phyloP scores from a whole-genome alignment of 768 basidiomycete species.

The Cyclocybe cylindracea region DNA sequence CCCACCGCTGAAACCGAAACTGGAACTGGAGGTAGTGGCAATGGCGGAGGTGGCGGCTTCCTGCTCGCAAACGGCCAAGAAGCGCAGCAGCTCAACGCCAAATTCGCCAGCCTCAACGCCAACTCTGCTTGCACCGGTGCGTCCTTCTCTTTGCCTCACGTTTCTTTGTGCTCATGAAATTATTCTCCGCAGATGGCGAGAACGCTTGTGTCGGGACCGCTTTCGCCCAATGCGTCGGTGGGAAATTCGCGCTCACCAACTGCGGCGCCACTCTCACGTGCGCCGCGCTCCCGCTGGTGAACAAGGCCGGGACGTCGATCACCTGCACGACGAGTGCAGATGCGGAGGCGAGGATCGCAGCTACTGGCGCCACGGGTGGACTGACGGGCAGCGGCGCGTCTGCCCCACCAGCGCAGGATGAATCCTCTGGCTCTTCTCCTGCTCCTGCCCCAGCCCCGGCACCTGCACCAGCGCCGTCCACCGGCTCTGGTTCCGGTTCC shows the following conservation, averaged over 20 bases:
- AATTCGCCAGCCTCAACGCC: conserved; percentile 50
- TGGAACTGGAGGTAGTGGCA: conserved; percentile 10
- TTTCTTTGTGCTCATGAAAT: not conserved
- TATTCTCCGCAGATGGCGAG: conserved; percentile 30
- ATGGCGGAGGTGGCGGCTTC: conserved; percentile 26
- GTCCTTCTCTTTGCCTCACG: not conserved
- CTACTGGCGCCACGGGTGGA: conserved; percentile 43
- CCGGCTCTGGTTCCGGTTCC: too few relatives aligned
- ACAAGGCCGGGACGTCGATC: conserved; percentile 51
- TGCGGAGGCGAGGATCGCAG: conserved; percentile 41
- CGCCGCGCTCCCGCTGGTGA: conserved; percentile 56
- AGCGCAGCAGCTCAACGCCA: conserved; percentile 49
- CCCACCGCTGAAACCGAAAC: conserved; percentile 19
- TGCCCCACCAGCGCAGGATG: too few relatives aligned
- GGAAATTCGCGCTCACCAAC: conserved; percentile 39
- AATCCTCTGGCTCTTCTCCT: too few relatives aligned
- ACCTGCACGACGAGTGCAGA: conserved; percentile 51
- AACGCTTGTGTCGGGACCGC: conserved; percentile 44
- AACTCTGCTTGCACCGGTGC: conserved; percentile 44
- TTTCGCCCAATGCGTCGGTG: conserved; percentile 56
- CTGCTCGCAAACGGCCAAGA: conserved; percentile 45
- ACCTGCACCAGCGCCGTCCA: too few relatives aligned
- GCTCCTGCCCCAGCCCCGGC: too few relatives aligned
- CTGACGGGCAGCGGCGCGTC: conserved; percentile 28
- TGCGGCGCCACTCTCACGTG: conserved; percentile 43